Base-by-base conservation (phyloP, 306 rosid genomes). In the Prosopis cineraria region DNA sequence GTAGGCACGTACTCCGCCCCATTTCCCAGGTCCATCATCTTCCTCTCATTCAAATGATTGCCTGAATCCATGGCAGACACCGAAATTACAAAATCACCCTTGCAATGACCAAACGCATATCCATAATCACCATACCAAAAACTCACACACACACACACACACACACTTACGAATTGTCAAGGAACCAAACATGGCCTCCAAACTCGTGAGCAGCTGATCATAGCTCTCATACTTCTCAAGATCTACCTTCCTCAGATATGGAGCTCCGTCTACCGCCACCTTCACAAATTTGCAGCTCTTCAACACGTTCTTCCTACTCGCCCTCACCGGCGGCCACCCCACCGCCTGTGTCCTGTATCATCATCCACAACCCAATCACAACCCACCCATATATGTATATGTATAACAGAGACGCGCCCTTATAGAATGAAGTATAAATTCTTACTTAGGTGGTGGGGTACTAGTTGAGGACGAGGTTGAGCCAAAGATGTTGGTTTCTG, bases 271-370 rank as follows among this genome's bases (percentile, higher is more conserved):
- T 1, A 84, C 87, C 0, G 88, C 96, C 80, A 91, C 96, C 73
- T 91, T 91, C 63, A 91, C 87, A 37, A 67, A 87, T 70, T 84
- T 89, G 79, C 91, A 73, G 50, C 69, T 74, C 79, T 76, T 88
- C 80, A 63, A 75, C 17, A 33, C 72, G 36, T 86, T 89, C 82
- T 76, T 91, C 74, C 96, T 81, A 5, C 83, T 82, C 19, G 71
- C 88, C 67, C 89, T 89, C 83, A 91, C 90, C 31, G 91, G 96
- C 14, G 91, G 93, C 96, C 96, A 89, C 41, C 93, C 93, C 63
- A 89, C 90, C 53, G 86, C 68, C 31, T 81, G 86, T 81, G 73
- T 79, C 81, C 92, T 88, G 73, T 50, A 74, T 36, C 56, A 45
- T 20, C n/a, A 58, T 27, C 11, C 13, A 14, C 24, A 58, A 77